Base-by-base conservation (phyloP, 2,329 filamentous ascomycete species). In the Neoascochyta sp. region DNA sequence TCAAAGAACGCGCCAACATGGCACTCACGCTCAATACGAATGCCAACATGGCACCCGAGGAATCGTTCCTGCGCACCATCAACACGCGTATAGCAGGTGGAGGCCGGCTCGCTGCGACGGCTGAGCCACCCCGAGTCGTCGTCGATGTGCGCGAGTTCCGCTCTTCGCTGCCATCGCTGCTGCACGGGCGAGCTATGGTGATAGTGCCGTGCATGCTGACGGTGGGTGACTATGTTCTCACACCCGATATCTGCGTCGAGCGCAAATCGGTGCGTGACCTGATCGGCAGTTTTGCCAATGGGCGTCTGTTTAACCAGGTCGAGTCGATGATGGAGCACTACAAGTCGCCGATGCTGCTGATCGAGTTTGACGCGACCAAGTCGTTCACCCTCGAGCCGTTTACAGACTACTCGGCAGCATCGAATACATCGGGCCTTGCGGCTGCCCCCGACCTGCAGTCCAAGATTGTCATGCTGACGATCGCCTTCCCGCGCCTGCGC, bases 301-400 rank as follows among this genome's bases (percentile, higher is more conserved):
- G 92, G 9, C 82, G 92, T 2, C 75, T 98, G 9, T 98, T 87
- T 68, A 86, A 79, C 49, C 92, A 98, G 68, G 83, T 84, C 22
- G 90, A 96, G 64, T 81, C 84, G 26, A 96, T 98, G 90, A 83
- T 93, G 36, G 80, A 86, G 59, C 81, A 96, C 66, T 98, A 98
- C 75, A 83, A 83, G 54, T 80, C 67, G 45, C 83, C 88, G 0
- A 86, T 96, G 77, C 78, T 98, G 5, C 77, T 98, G 24, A 96
- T 98, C 54, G 92, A 98, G 63, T 98, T 98, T 61, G 89, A 95
- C 60, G 85, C 94, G 58, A 90, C 94, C 68, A 95, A 94, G 62
- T 90, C 86, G 4, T 98, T 98, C 63, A 96, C 89, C 1, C 80
- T 98, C 10, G 92, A 73, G 30, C 70, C 70, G 0, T 74, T 74